Base-by-base conservation (phyloP, 1,139 yeast genomes). In the Lodderomyces orthopsilosis region DNA sequence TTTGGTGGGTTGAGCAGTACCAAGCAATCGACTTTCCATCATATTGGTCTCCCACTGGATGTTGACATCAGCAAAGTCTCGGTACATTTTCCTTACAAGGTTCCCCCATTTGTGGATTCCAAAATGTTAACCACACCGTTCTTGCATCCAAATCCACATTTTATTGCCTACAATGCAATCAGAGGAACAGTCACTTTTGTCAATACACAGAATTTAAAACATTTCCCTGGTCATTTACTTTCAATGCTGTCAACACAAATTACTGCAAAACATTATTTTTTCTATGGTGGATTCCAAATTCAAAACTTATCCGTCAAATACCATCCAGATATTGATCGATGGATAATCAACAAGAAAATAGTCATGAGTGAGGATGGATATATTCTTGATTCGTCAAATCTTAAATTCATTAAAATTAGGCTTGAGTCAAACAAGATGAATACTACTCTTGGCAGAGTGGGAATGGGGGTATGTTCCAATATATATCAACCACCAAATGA, bases 281-380 rank as follows among this genome's bases (percentile, higher is more conserved):
- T 67, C 46, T 70, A 60, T 46, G 78, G 77, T 4, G 78, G 78
- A 3, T 73, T 68, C 51, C 56, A 54, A 46, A 48, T 73, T 19
- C 49, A 50, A 18, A 55, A 56, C 22, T 59, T 56, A 23, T 52
- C 61, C 0, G 64, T 62, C 2, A 46, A 49, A 3, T 61, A 64
- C 44, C 45, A 55, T 17, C 46, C 57, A 3, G 55, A 57, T 1
- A 41, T 55, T 4, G 68, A 66, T 40, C 51, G 70, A 15, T 73
- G 77, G 77, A 55, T 70, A 4, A 58, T 73, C 8, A 58, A 61
- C 30, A 69, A 67, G 47, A 57, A 56, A 33, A 44, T 72, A 7
- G 48, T 51, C 6, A 48, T 69, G 51, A 73, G 73, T 52, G 58
- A 61, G 27, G 57, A 66, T 46, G 77, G 70, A 0, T 73, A 58